Percentiles rank a stretch among this genome's conserved stretches.
These are phyloP conservation scores for Tylopilus rubrobrunneus DNA, from an alignment of 768 basidiomycete species.

Conservation along the genomic window DNA sequence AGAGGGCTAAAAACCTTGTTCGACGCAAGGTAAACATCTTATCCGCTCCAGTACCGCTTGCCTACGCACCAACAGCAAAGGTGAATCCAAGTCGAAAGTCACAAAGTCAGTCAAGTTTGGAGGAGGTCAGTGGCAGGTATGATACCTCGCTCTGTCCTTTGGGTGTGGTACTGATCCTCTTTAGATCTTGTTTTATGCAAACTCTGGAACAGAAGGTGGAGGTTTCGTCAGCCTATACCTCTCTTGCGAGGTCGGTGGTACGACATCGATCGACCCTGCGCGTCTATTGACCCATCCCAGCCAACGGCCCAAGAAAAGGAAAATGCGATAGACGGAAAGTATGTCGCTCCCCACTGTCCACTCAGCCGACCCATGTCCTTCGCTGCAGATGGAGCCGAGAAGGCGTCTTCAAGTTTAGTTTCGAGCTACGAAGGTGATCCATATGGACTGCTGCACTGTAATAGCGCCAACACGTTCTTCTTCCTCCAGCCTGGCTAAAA, in stretches of 20 bases:
- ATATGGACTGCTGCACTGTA: background rate
- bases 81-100: constrained; percentile 74
- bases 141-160: background rate
- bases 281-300: constrained; percentile 34
- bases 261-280: background rate
- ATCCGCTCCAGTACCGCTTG: background rate
- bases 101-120: constrained; percentile 77
- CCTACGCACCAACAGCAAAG: constrained; percentile 41
- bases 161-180: background rate
- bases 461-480: background rate
- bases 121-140: constrained; percentile 71
- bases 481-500: constrained; percentile 40
- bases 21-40: constrained; percentile 50
- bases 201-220: constrained; percentile 64
- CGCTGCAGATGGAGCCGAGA: constrained; percentile 72
- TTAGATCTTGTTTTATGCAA: constrained; percentile 81
- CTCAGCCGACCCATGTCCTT: background rate
- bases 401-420: constrained; percentile 81
- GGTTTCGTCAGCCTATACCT: constrained; percentile 73
- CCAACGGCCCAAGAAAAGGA: constrained; percentile 78
- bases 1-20: constrained; percentile 67
- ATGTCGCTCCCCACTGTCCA: constrained; percentile 5
- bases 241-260: constrained; percentile 68
- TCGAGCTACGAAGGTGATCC: constrained; percentile 69
- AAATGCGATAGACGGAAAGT: constrained; percentile 58